Evolutionary conservation across 306 rosid species (phyloP), one percentile per base, ranked within the genome.

Genomic region (Vicia sativa): DNA sequence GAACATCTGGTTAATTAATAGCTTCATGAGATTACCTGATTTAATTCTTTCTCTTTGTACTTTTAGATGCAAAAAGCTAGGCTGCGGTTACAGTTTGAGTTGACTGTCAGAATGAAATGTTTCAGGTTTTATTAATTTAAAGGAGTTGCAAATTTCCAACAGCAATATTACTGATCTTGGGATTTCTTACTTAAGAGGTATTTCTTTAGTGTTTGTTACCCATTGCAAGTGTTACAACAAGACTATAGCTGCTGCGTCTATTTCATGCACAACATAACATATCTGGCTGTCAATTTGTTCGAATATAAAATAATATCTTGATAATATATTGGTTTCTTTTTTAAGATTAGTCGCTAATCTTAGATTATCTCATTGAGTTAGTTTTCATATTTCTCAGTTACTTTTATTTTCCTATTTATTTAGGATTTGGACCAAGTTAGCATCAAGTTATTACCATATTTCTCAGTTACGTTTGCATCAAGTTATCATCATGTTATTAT

Each of bases 161-260:
- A 77, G 82, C 67, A 72, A 81, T 50, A 49, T 87, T 64, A 77
- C 88, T 46, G 90, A 87, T 75, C 45, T 56, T 48, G 95, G 95
- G 72, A 56, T 85, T 64, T 15, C 83, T 67, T 85, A 83, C 77
- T 80, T 87, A 58, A 81, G 74, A 83, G 90, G 95, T 87, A 85
- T 71, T 19, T 73, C 71, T 44, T 1, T 48, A 13, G 53, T 16
- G 15, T 41, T 74, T 74, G 46, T 16, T n/a, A 44, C 15, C 58
- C 31, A 28, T 59, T 44, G 25, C 34, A 35, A 44, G 29, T 73
- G 48, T 62, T 12, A 18, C 14, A 21, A 67, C 23, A 49, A 6
- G 62, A 23, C 52, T 70, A 16, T 72, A 39, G 58, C 63, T 37
- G 35, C 52, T 25, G 65, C 71, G 19, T n/a, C 72, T 72, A 41